phyloP scores from a whole-genome alignment of 2,329 filamentous ascomycete species.

The Fusarium sp. region DNA sequence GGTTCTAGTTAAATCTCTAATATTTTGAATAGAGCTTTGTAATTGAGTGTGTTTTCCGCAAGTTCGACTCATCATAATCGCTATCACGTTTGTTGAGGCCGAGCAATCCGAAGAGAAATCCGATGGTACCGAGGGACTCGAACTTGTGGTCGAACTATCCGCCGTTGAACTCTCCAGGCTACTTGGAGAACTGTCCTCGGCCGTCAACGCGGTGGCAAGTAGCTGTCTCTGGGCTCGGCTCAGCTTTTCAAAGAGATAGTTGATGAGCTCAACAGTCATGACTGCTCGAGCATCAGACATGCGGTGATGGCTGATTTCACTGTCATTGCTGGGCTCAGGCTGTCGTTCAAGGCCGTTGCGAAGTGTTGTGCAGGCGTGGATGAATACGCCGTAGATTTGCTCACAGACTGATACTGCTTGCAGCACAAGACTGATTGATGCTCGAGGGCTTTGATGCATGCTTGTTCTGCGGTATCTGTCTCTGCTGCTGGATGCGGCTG shows the following conservation, averaged over 20 bases:
- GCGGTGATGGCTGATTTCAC: not conserved
- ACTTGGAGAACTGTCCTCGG: not conserved
- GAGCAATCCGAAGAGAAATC: not conserved
- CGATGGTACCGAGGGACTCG: not conserved
- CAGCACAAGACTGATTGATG: not conserved
- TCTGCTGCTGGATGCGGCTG: too few relatives aligned
- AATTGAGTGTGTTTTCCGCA: not conserved
- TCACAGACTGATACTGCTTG: not conserved
- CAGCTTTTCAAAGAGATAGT: not conserved
- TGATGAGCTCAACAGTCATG: not conserved
- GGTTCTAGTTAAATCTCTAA: not conserved
- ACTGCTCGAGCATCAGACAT: not conserved
- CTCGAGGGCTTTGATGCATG: not conserved
- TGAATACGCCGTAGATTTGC: not conserved
- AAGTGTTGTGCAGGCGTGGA: not conserved
- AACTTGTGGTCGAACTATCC: not conserved
- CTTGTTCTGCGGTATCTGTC: not conserved
- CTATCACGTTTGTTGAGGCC: not conserved
- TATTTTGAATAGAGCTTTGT: not conserved
- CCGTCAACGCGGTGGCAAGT: not conserved
- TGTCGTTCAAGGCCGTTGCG: not conserved
- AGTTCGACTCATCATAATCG: not conserved
- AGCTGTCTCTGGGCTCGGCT: not conserved
- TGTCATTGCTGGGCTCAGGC: not conserved
- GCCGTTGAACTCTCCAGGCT: not conserved